phyloP scores from a whole-genome alignment of 1,139 yeast species.

The Keqinozyma sinolaborantium region DNA sequence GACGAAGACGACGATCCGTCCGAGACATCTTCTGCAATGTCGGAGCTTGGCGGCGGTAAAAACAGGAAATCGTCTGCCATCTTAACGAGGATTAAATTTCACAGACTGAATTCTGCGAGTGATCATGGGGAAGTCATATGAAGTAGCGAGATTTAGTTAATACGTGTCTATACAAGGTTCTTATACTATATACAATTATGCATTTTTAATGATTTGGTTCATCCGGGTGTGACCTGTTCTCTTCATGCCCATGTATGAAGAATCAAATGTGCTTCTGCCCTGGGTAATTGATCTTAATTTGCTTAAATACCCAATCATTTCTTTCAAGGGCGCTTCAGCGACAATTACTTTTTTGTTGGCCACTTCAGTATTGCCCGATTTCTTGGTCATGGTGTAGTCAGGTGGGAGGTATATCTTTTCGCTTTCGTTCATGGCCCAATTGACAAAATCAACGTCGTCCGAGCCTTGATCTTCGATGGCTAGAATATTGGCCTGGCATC shows the following conservation, averaged over 20 bases:
- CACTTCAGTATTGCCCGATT: conserved; percentile 14
- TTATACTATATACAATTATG: too few species aligned
- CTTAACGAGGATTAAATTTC: background rate
- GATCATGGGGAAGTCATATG: background rate
- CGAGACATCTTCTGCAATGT: conserved; percentile 9
- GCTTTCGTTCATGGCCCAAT: conserved; percentile 50
- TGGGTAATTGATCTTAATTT: conserved; percentile 80
- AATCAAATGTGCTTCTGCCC: conserved; percentile 82
- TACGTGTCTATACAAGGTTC: background rate
- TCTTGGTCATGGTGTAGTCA: conserved; percentile 41
- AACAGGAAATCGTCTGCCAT: background rate
- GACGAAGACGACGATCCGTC: conserved; percentile 33
- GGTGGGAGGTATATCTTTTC: conserved; percentile 55
- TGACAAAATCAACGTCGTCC: conserved; percentile 32
- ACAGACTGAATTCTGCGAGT: too few species aligned
- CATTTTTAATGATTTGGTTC: conserved; percentile 3
- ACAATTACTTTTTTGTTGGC: conserved; percentile 52
- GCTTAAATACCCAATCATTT: conserved; percentile 85
- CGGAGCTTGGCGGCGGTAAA: conserved; percentile 1
- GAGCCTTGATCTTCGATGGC: conserved; percentile 58
- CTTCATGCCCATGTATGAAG: conserved; percentile 76
- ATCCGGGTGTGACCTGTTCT: conserved; percentile 48
- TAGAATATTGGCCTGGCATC: conserved; percentile 68
- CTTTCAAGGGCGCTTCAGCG: conserved; percentile 82
- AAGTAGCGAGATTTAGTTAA: too few species aligned